Evolutionary conservation across 164 flowering plant genomes (phyloP).

Genomic region (Vitis riparia): DNA sequence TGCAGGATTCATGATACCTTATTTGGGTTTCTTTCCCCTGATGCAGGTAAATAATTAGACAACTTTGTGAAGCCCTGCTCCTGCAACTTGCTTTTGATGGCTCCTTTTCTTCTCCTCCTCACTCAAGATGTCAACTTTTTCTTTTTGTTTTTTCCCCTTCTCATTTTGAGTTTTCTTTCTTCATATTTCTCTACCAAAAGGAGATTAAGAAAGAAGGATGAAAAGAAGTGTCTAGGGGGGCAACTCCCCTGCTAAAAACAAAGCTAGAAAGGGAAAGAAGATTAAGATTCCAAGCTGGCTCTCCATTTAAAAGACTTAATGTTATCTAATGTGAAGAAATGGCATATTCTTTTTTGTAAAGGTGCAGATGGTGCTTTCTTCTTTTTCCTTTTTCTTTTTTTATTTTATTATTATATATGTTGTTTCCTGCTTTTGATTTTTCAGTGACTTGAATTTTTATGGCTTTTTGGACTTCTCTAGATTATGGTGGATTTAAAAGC

Average conservation of each 20-base stretch:
- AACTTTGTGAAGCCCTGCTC: neutral
- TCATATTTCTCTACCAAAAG: neutral
- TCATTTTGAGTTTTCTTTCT: neutral
- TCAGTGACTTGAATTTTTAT: too few species aligned
- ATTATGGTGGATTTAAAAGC: too few species aligned
- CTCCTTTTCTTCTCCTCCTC: neutral
- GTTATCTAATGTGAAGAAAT: constrained; percentile 17
- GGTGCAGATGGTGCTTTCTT: constrained; percentile 2
- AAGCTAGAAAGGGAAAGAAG: constrained; percentile 2
- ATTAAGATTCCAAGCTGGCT: constrained; percentile 26
- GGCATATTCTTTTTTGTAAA: constrained; percentile 26
- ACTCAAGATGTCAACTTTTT: constrained; percentile 12
- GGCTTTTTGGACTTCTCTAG: too few species aligned
- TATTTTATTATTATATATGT: too few species aligned
- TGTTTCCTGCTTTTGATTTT: too few species aligned
- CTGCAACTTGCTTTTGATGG: constrained; percentile 15
- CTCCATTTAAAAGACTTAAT: constrained; percentile 17
- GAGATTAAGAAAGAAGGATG: constrained; percentile 1
- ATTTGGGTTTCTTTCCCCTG: neutral
- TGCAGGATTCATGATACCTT: neutral
- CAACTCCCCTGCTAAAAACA: constrained; percentile 11
- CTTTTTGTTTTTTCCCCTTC: neutral
- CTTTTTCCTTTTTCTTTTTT: neutral
- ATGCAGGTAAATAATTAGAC: constrained; percentile 29
- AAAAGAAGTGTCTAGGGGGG: constrained; percentile 20